Evolutionary conservation across 306 rosid species (phyloP), one percentile per base, ranked within the genome.

Genomic region (Quercus suber): DNA sequence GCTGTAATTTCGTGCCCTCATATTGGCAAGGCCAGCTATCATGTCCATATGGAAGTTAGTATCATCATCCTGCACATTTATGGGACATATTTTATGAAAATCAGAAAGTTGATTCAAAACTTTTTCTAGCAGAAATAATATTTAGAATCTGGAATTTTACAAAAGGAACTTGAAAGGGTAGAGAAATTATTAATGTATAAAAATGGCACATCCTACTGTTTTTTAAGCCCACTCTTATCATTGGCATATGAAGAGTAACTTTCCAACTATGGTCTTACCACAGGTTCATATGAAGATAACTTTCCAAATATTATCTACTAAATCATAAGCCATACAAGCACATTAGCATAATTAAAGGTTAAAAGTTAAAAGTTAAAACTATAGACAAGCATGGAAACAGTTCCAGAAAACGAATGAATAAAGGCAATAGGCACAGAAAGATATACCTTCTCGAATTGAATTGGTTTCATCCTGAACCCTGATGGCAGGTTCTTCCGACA

Each of bases 1-100:
- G 82, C 97, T 81, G 90, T 93, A 95, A 74, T 93, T 95, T 11
- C 97, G 84, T 8, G 99, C 99, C 89, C 99, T 90, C 99, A 95
- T 95, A 88, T 95, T 95, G 71, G 99, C 99, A 61, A 95, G 97
- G 80, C 96, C 97, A 61, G 99, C 97, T 45, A 95, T 95, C 82
- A 91, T 15, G 73, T 95, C 99, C 98, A 95, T 93, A 41, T 95
- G 99, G 86, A 76, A 95, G 87, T 93, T 95, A 75, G 99, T 89
- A 82, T 95, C 97, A 82, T 95, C 99, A 78, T 95, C 99, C 98
- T 95, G 92, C 86, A 88, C 53, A 70, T 77, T 78, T 31, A 43
- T 63, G 76, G 37, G 49, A 65, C 71, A 4, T 12, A 75, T 65
- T 60, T 2, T 23, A 56, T 73, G 13, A 70, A 68, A 57, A 78